phyloP scores from a whole-genome alignment of 2,329 filamentous ascomycete species.

The Cercospora sp. region DNA sequence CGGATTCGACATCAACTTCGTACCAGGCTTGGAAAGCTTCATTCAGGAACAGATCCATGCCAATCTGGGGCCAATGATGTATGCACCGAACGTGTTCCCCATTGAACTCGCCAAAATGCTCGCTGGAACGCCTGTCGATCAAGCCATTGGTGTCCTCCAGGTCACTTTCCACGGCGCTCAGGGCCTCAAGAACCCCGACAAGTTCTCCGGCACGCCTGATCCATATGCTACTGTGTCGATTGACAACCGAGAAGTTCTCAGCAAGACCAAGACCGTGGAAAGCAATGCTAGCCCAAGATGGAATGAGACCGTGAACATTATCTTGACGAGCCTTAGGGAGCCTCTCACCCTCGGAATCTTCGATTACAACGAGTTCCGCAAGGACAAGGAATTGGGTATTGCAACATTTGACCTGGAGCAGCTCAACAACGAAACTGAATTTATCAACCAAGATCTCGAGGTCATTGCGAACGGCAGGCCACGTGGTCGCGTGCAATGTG shows the following conservation, averaged over 20 bases:
- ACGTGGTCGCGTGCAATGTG: slow-evolving; percentile 75
- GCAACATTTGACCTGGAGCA: slow-evolving; percentile 84
- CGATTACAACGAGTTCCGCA: slow-evolving; percentile 93
- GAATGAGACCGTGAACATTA: slow-evolving; percentile 96
- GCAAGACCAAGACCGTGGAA: slow-evolving; percentile 81
- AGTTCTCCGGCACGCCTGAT: slow-evolving; percentile 87
- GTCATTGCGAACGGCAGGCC: slow-evolving; percentile 80
- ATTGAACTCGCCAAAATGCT: slow-evolving; percentile 99
- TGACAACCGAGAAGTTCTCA: slow-evolving; percentile 78
- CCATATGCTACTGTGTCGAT: slow-evolving; percentile 85
- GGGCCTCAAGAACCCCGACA: slow-evolving; percentile 92
- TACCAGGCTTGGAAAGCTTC: slow-evolving; percentile 88
- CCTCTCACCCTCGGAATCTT: slow-evolving; percentile 79
- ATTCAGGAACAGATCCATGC: slow-evolving; percentile 96
- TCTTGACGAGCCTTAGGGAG: slow-evolving; percentile 88
- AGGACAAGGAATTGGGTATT: slow-evolving; percentile 90
- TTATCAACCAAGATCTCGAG: slow-evolving; percentile 83
- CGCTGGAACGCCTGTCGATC: slow-evolving; percentile 87
- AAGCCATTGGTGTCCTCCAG: slow-evolving; percentile 91
- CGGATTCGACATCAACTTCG: slow-evolving; percentile 98
- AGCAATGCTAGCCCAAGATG: slow-evolving; percentile 86
- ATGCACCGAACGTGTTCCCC: slow-evolving; percentile 94
- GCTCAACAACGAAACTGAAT: slow-evolving; percentile 71
- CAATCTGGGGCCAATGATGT: slow-evolving; percentile 96
- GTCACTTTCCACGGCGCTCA: slow-evolving; percentile 88